Evolutionary conservation across 352 stramenopile species (phyloP).

Genomic region (Globisporangium perplexum): DNA sequence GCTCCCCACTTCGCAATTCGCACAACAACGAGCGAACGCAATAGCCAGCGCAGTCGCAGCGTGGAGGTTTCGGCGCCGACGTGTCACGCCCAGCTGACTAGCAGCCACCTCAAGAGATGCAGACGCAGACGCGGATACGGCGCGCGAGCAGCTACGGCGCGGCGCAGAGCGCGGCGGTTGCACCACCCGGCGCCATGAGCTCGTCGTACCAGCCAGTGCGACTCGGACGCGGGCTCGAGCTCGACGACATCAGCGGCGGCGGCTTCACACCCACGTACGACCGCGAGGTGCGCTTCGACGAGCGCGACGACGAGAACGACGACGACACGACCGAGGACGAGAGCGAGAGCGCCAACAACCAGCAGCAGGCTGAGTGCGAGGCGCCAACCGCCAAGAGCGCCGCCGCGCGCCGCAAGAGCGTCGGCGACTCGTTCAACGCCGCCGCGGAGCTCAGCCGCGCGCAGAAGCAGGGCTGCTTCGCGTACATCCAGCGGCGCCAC

Average conservation of each 20-base stretch:
- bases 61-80: background rate
- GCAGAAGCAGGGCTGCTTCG: constrained; percentile 80
- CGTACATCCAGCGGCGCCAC: constrained; percentile 76
- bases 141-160: constrained; percentile 12
- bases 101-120: background rate
- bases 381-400: too few species aligned
- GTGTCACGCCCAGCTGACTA: background rate
- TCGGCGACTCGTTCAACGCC: constrained; percentile 6
- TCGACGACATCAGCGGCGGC: background rate
- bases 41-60: too few species aligned
- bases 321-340: constrained; percentile 11
- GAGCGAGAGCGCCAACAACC: constrained; percentile 1
- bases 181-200: constrained; percentile 1
- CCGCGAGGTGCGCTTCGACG: constrained; percentile 13
- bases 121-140: constrained; percentile 8
- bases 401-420: constrained; percentile 17
- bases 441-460: constrained; percentile 30
- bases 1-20: too few species aligned
- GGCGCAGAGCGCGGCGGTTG: constrained; percentile 2
- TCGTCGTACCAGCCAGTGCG: constrained; percentile 10
- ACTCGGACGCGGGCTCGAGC: background rate
- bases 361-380: background rate
- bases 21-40: too few species aligned
- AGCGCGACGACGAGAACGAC: constrained; percentile 17
- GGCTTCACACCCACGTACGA: constrained; percentile 9